Base-by-base conservation (phyloP, 495 filamentous ascomycete genomes). In the Thermothielavioides terrestris region DNA sequence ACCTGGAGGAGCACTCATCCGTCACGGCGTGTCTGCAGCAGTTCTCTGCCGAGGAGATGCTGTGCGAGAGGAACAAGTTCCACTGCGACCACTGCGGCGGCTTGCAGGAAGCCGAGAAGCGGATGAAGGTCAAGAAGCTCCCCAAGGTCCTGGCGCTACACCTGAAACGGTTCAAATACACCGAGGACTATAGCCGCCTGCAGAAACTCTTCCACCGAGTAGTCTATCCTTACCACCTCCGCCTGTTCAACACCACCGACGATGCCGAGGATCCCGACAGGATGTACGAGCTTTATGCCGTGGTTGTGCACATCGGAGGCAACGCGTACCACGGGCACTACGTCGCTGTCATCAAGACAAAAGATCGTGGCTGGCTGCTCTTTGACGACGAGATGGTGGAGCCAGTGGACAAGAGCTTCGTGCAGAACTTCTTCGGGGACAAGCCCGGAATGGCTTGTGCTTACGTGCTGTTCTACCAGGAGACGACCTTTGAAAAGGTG, bases 341-440 rank as follows among this genome's bases (percentile, higher is more conserved):
- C 56, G 90, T 98, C 28, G 85, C 89, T 8, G 90, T 98, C 26
- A 92, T 98, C 73, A 98, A 98, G 66, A 98, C 92, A 1, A 81
- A 95, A 61, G 91, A 97, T 62, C 79, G 86, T 18, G 92, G 92
- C 22, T 98, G 92, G 92, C 64, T 98, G 46, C 70, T 98, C 4
- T 98, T 98, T 54, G 92, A 98, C 57, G 92, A 98, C 64, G 92
- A 98, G 71, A 85, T 97, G 77, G 92, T 98, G 11, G 92, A 97
- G 62, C 92, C 94, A 0, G 92, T 98, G 6, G 89, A 96, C 61
- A 95, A 95, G 63, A 83, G 82, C 59, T 98, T 92, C 62, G 94
- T 98, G n/a, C 78, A 81, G 44, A 97, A 95, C 61, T 98, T 97
- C 70, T 98, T 98, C 60, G 92, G 92, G 22, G 92, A 95, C 60